Conservation (phyloP, 2,329 filamentous ascomycete species). For the Coniosporium tulheliwenetii region DNA sequence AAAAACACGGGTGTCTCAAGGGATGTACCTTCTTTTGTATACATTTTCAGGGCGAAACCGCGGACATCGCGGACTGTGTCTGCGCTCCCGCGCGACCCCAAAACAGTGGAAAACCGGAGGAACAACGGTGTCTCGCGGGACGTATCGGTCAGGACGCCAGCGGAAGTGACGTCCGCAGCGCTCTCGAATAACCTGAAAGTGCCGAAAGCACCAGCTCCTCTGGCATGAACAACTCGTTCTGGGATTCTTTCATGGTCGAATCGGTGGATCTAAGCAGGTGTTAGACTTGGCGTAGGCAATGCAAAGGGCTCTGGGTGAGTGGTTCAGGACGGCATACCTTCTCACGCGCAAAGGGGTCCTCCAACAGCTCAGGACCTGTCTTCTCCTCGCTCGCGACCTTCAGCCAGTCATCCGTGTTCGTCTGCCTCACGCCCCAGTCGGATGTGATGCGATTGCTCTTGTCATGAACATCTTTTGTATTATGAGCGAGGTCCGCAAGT, state of each 20-base stretch:
- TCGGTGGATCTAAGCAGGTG: conserved; percentile 42
- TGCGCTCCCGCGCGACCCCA: conserved; percentile 58
- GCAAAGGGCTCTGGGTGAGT: neutral
- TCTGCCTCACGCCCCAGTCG: conserved; percentile 61
- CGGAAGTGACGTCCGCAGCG: conserved; percentile 45
- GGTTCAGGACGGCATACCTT: conserved; percentile 36
- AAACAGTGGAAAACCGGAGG: conserved; percentile 62
- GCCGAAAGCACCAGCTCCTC: conserved; percentile 49
- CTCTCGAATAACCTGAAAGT: conserved; percentile 51
- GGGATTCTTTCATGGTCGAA: conserved; percentile 65
- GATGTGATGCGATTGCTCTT: conserved; percentile 48
- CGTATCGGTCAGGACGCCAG: conserved; percentile 52
- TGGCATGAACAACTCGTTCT: conserved; percentile 52
- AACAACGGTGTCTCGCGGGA: conserved; percentile 52
- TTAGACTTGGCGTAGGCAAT: neutral
- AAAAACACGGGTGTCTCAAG: conserved; percentile 52
- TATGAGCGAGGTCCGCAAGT: conserved; percentile 41
- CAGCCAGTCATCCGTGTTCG: conserved; percentile 66
- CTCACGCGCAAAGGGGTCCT: conserved; percentile 58
- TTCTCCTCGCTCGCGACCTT: conserved; percentile 45
- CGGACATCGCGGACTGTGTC: conserved; percentile 75
- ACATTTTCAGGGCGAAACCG: conserved; percentile 65
- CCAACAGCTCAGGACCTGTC: conserved; percentile 51
- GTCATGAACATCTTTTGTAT: conserved; percentile 43
- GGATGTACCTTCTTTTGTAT: conserved; percentile 55